These are phyloP conservation scores for Skeletonema costatum DNA, from an alignment of 108 stramenopile species.

Conservation along the genomic window DNA sequence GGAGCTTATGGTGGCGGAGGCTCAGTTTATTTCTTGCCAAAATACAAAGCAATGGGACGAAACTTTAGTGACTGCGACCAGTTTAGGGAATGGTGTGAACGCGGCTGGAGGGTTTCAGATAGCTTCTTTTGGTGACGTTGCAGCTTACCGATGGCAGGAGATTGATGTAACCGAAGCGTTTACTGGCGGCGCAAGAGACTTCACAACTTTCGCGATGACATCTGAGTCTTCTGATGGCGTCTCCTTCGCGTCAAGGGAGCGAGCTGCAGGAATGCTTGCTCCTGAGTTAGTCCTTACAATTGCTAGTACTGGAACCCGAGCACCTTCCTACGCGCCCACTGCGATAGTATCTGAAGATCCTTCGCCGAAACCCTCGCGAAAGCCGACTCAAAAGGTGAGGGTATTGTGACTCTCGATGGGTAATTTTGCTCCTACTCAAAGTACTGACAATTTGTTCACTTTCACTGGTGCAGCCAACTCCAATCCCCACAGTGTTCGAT, in stretches of 20 bases:
- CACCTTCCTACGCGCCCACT: neutral
- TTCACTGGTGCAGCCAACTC: neutral
- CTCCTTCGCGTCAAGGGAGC: neutral
- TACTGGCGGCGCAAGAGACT: neutral
- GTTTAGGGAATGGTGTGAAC: neutral
- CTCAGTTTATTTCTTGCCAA: neutral
- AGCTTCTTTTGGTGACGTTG: neutral
- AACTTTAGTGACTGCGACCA: neutral
- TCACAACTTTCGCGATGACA: neutral
- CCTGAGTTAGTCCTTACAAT: neutral
- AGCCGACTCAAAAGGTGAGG: neutral
- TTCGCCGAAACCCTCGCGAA: neutral
- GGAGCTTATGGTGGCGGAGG: neutral
- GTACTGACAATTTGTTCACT: neutral
- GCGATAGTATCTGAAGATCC: neutral
- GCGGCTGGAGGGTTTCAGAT: neutral
- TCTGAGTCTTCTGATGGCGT: constrained; percentile 5
- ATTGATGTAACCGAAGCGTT: constrained; percentile 8
- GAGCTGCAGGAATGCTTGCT: neutral
- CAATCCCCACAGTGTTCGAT: neutral
- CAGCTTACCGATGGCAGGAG: neutral
- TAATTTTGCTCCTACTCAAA: neutral
- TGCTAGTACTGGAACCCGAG: neutral
- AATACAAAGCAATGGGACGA: constrained; percentile 1
- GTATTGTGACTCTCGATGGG: neutral